phyloP scores from a whole-genome alignment of 176 grass and related monocot genomes.

The Olyra latifolia region DNA sequence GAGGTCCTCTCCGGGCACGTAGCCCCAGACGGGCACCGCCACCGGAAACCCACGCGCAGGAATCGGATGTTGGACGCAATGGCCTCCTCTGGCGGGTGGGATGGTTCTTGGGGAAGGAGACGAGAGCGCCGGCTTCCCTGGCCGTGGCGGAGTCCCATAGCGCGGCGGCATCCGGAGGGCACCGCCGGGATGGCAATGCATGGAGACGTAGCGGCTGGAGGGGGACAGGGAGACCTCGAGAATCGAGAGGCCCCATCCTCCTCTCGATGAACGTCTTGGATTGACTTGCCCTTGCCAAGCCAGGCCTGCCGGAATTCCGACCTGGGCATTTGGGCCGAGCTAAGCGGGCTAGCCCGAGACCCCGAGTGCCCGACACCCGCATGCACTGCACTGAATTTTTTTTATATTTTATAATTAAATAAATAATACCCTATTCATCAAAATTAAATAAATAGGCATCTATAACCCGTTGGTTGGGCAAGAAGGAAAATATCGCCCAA shows the following conservation, averaged over 20 bases:
- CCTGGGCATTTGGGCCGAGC: too few species aligned
- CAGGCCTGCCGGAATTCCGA: too few species aligned
- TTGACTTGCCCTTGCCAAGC: too few species aligned
- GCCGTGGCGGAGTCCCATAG: not conserved
- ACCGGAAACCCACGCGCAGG: not conserved
- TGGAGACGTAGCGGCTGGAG: not conserved
- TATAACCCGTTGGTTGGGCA: too few species aligned
- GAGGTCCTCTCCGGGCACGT: not conserved
- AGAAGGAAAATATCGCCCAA: too few species aligned
- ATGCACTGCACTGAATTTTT: too few species aligned
- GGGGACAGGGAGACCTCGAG: not conserved
- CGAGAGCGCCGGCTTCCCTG: not conserved
- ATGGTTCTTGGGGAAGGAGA: not conserved
- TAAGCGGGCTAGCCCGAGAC: too few species aligned
- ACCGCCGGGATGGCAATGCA: not conserved
- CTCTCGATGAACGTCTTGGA: too few species aligned
- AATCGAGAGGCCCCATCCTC: conserved; percentile 14
- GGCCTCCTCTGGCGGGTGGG: not conserved
- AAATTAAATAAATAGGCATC: too few species aligned
- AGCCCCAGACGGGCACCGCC: not conserved
- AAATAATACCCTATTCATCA: too few species aligned
- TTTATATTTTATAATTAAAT: too few species aligned
- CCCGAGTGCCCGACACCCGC: too few species aligned
- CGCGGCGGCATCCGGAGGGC: not conserved
- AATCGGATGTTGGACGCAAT: conserved; percentile 22